Percentiles rank a stretch among this genome's conserved stretches.
Conservation (phyloP, 2,329 filamentous ascomycete species). For the Aureobasidium namibiae region DNA sequence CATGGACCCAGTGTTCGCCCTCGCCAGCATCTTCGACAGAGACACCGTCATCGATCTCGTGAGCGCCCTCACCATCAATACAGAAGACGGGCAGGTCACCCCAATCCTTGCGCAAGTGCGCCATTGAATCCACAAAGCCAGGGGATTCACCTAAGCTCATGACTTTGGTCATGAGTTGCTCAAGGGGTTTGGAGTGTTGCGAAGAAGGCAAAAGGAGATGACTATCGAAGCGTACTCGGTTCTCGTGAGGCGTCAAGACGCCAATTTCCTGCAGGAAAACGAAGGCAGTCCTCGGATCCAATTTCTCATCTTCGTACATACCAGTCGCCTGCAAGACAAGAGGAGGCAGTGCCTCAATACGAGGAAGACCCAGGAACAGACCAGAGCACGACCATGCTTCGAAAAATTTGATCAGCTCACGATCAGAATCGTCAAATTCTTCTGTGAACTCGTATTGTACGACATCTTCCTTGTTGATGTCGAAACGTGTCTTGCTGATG, state of each 20-base stretch:
- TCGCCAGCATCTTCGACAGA: slow-evolving; percentile 50
- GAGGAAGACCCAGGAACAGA: slow-evolving; percentile 45
- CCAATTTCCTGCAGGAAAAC: slow-evolving; percentile 70
- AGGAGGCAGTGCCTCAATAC: slow-evolving; percentile 54
- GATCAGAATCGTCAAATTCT: slow-evolving; percentile 43
- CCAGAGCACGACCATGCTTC: slow-evolving; percentile 57
- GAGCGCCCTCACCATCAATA: slow-evolving; percentile 59
- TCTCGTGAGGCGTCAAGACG: slow-evolving; percentile 62
- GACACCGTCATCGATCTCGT: slow-evolving; percentile 71
- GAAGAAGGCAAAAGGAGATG: slow-evolving; percentile 44
- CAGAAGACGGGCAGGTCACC: slow-evolving; percentile 56
- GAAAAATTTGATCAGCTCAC: slow-evolving; percentile 57
- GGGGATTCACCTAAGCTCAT: slow-evolving; percentile 22
- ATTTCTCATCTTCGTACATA: slow-evolving; percentile 49
- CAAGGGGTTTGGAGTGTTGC: slow-evolving; percentile 35
- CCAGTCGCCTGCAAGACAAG: slow-evolving; percentile 54
- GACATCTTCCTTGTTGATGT: slow-evolving; percentile 19
- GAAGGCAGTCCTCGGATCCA: slow-evolving; percentile 45
- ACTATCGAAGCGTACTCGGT: slow-evolving; percentile 54
- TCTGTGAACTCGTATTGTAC: slow-evolving; percentile 19
- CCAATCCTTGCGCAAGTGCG: slow-evolving; percentile 51
- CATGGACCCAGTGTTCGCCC: slow-evolving; percentile 61
- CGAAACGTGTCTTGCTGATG: slow-evolving; percentile 27
- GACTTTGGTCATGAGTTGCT: slow-evolving; percentile 31
- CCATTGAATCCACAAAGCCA: slow-evolving; percentile 47